phyloP scores from a whole-genome alignment of 306 rosid genomes.

The Abrus precatorius region DNA sequence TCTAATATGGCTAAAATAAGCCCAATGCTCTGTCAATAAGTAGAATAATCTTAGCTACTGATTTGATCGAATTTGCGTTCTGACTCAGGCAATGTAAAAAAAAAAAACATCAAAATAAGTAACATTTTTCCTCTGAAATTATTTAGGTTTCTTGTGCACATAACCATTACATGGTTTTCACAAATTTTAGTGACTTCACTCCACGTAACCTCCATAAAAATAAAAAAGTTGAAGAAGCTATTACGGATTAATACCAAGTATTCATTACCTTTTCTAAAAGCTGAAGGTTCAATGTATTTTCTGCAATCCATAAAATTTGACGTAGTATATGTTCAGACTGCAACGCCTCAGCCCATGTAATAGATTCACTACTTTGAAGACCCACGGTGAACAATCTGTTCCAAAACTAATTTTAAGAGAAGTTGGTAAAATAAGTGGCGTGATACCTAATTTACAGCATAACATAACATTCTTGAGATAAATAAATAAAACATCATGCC shows the following conservation, averaged over 20 bases:
- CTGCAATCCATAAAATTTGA: constrained; percentile 84
- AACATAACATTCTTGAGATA: background rate
- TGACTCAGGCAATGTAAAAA: constrained; percentile 41
- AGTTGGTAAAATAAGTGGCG: constrained; percentile 29
- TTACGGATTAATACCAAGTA: constrained; percentile 10
- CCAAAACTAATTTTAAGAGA: constrained; percentile 39
- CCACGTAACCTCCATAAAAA: background rate
- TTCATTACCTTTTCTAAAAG: constrained; percentile 86
- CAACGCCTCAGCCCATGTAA: constrained; percentile 75
- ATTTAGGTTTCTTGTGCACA: constrained; percentile 23
- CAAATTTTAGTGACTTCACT: constrained; percentile 29
- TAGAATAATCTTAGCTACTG: constrained; percentile 46
- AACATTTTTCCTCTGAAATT: constrained; percentile 12
- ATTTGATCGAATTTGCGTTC: constrained; percentile 36
- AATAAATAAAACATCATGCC: constrained; percentile 9
- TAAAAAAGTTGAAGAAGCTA: constrained; percentile 19
- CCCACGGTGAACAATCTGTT: constrained; percentile 74
- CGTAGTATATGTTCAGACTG: constrained; percentile 66
- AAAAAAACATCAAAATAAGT: background rate
- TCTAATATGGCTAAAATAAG: constrained; percentile 78
- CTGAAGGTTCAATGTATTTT: constrained; percentile 80
- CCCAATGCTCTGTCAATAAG: constrained; percentile 70
- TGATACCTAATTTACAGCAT: constrained; percentile 29
- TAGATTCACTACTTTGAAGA: constrained; percentile 71
- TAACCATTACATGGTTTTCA: constrained; percentile 27